Evolutionary conservation across 2,329 filamentous ascomycete genomes (phyloP).

Genomic region (Hypoxylon sp.): DNA sequence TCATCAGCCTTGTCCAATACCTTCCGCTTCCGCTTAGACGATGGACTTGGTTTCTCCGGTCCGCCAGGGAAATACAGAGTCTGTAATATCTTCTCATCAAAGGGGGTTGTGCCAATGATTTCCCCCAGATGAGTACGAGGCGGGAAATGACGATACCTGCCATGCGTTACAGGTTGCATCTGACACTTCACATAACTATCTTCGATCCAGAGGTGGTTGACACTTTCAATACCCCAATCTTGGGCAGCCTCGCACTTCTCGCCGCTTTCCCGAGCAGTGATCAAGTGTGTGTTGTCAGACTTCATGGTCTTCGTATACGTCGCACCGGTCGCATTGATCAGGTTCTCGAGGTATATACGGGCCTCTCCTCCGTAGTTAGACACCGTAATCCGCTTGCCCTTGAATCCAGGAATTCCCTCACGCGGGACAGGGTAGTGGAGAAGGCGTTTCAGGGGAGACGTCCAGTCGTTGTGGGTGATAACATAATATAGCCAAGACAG

Average conservation of each 20-base stretch:
- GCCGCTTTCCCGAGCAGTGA: conserved; percentile 89
- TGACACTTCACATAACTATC: conserved; percentile 95
- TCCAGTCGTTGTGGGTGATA: conserved; percentile 91
- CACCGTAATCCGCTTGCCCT: conserved; percentile 83
- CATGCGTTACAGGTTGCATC: conserved; percentile 78
- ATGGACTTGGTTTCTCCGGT: conserved; percentile 60
- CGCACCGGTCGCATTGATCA: conserved; percentile 86
- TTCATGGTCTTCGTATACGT: conserved; percentile 96
- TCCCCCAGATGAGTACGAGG: conserved; percentile 91
- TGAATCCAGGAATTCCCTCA: conserved; percentile 83
- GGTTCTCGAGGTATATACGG: conserved; percentile 91
- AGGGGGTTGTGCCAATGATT: conserved; percentile 88
- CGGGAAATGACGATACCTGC: conserved; percentile 89
- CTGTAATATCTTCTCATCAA: conserved; percentile 75
- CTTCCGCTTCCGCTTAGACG: conserved; percentile 65
- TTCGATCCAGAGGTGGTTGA: conserved; percentile 98
- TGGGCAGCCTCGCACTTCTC: conserved; percentile 94
- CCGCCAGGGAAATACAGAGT: conserved; percentile 79
- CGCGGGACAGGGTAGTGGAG: conserved; percentile 91
- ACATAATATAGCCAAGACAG: conserved; percentile 94
- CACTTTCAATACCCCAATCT: conserved; percentile 91
- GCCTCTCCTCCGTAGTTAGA: conserved; percentile 98
- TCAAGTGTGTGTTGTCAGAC: conserved; percentile 93
- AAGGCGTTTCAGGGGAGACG: conserved; percentile 83
- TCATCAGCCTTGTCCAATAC: conserved; percentile 66